Evolutionary conservation across 1,139 yeast genomes (phyloP).

Genomic region (Diutina sp.): DNA sequence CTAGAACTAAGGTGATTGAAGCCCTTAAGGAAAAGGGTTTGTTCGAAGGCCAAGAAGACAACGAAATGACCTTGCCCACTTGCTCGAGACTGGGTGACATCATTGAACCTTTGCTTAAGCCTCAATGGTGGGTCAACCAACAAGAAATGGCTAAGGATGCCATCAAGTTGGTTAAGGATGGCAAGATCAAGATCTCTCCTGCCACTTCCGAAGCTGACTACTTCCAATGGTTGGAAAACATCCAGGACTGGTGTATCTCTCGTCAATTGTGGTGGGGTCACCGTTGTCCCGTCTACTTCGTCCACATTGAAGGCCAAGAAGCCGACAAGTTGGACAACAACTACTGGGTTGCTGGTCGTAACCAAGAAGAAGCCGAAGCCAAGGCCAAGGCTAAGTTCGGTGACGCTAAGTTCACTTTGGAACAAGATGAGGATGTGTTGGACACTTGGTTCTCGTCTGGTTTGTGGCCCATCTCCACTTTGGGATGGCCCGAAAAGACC

Average conservation of each 20-base stretch:
- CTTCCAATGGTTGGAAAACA: constrained; percentile 90
- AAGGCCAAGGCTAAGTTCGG: constrained; percentile 74
- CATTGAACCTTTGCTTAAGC: constrained; percentile 91
- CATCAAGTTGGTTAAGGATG: constrained; percentile 71
- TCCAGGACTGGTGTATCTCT: constrained; percentile 99
- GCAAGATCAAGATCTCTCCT: constrained; percentile 74
- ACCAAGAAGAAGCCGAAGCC: constrained; percentile 64
- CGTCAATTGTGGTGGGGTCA: constrained; percentile 99
- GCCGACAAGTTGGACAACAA: constrained; percentile 51
- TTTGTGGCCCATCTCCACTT: constrained; percentile 92
- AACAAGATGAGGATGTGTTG: constrained; percentile 95
- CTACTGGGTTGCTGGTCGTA: constrained; percentile 89
- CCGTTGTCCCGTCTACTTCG: constrained; percentile 93
- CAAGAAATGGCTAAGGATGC: constrained; percentile 83
- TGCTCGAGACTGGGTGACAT: constrained; percentile 96
- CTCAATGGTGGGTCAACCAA: constrained; percentile 99
- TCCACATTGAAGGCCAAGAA: constrained; percentile 59
- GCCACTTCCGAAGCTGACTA: constrained; percentile 86
- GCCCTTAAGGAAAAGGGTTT: constrained; percentile 64
- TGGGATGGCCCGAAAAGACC: constrained; percentile 88
- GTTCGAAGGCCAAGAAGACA: constrained; percentile 74
- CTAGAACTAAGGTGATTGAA: constrained; percentile 77
- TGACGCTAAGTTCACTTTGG: constrained; percentile 54
- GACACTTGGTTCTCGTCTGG: constrained; percentile 99
- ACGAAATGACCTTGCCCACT: constrained; percentile 88